Evolutionary conservation across 108 stramenopile genomes (phyloP), one percentile per base, ranked within the genome.

Genomic region (Skeletonema costatum): DNA sequence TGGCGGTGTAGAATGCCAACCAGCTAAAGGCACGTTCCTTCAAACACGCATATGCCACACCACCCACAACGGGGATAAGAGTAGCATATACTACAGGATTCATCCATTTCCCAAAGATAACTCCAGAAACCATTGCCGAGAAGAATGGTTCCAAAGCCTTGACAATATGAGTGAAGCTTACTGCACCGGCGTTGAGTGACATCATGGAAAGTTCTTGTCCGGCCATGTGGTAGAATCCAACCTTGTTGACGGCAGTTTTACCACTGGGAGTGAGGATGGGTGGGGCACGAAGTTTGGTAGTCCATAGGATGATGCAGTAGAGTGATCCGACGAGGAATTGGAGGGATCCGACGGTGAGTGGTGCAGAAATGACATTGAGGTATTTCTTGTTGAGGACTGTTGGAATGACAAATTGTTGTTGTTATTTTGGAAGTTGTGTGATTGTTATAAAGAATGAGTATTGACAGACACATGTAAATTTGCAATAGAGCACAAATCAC

Each of bases 381-480:
- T 92, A 93, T 66, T 91, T 95, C 82, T 99, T 98, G 86, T 98
- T 98, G 78, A 93, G 73, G 67, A 99, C 90, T 89, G 59, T 41
- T 41, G 39, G 10, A 10, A 39, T 9, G 0, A 39, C 8, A 39
- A 9, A 6, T 39, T 7, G 38, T 39, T 7, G 38, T 39, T 39
- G 29, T 25, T 32, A 31, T 6, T 36, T 62, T 31, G n/a, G 14
- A 13, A 30, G 56, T 35, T 16, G 19, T 8, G 12, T 75, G 32
- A 56, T 32, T 67, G 30, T 36, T 51, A 30, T 60, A 9, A 39
- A 63, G 66, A 2, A 42, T 42, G 41, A 42, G 41, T 42, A 2
- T 1, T 13, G 12, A 14, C 13, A 1, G 16, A 41, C 39, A 41
- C 11, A 2, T 12, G 0, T 12, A 1, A n/a, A 46, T 46, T 44